phyloP scores from a whole-genome alignment of 495 filamentous ascomycete genomes.

The Podospora comata region DNA sequence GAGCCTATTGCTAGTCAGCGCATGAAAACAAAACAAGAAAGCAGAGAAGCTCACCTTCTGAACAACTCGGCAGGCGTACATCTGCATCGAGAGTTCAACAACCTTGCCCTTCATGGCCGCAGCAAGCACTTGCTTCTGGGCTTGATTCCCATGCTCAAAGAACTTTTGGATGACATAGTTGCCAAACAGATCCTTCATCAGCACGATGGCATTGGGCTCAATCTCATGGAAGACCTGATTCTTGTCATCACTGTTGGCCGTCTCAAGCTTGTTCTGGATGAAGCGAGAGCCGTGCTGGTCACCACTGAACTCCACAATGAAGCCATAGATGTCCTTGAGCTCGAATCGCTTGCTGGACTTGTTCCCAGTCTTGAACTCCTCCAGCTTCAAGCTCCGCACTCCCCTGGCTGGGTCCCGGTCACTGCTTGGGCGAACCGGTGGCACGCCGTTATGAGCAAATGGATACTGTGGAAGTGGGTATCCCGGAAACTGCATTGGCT shows the following conservation, averaged over 20 bases:
- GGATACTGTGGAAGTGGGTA: conserved; percentile 39
- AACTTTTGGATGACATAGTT: conserved; percentile 99
- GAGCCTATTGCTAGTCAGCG: conserved; percentile 54
- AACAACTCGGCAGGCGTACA: conserved; percentile 95
- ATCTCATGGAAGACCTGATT: conserved; percentile 91
- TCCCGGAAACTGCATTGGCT: conserved; percentile 29
- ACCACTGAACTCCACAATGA: conserved; percentile 92
- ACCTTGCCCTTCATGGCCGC: conserved; percentile 84
- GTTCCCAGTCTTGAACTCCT: conserved; percentile 72
- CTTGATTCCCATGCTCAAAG: conserved; percentile 93
- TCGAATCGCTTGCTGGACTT: conserved; percentile 81
- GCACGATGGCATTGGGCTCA: conserved; percentile 71
- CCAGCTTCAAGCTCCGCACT: conserved; percentile 67
- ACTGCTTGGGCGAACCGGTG: conserved; percentile 48
- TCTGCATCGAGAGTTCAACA: conserved; percentile 73
- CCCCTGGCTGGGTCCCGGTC: conserved; percentile 65
- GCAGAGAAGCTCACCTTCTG: conserved; percentile 64
- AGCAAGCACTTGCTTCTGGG: conserved; percentile 84
- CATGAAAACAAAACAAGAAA: background rate
- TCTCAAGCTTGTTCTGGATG: conserved; percentile 92
- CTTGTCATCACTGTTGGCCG: conserved; percentile 95
- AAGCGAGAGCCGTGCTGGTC: conserved; percentile 95
- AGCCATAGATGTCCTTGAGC: conserved; percentile 84
- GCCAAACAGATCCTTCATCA: conserved; percentile 96
- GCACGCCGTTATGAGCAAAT: conserved; percentile 35